A percentile compares a stretch with the other conserved stretches of the same genome.
Evolutionary conservation across 2,329 filamentous ascomycete species (phyloP).

Genomic region (Ophiobolus disseminans): DNA sequence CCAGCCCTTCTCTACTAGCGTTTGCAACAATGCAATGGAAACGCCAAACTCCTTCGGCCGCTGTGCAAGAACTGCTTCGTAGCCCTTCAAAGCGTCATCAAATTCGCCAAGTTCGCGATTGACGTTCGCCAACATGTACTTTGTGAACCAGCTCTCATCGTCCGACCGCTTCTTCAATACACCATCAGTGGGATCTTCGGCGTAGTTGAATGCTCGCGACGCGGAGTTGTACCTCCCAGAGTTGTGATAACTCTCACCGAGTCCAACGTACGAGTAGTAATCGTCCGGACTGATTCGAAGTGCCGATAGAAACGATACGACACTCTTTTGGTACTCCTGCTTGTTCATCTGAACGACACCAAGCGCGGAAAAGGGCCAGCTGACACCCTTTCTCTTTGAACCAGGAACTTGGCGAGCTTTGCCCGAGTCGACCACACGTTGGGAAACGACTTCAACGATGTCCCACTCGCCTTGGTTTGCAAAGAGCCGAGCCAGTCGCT

Average conservation of each 20-base stretch:
- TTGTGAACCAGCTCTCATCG: slow-evolving; percentile 91
- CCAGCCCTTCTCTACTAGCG: slow-evolving; percentile 81
- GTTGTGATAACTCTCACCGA: slow-evolving; percentile 97
- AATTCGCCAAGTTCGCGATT: slow-evolving; percentile 91
- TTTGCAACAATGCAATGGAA: slow-evolving; percentile 85
- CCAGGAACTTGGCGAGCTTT: slow-evolving; percentile 89
- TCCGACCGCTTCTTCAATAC: slow-evolving; percentile 59
- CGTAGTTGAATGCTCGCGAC: slow-evolving; percentile 86
- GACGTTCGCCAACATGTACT: slow-evolving; percentile 96
- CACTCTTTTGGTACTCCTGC: slow-evolving; percentile 86
- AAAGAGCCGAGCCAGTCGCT: slow-evolving; percentile 83
- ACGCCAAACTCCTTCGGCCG: slow-evolving; percentile 83
- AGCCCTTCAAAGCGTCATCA: slow-evolving; percentile 79
- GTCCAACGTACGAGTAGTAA: slow-evolving; percentile 94
- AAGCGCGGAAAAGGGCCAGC: slow-evolving; percentile 94
- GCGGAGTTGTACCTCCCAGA: slow-evolving; percentile 95
- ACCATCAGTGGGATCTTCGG: slow-evolving; percentile 74
- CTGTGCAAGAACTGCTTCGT: slow-evolving; percentile 72
- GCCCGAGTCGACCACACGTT: slow-evolving; percentile 92
- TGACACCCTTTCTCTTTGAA: slow-evolving; percentile 89
- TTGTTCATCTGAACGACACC: slow-evolving; percentile 95
- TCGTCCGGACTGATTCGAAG: slow-evolving; percentile 82
- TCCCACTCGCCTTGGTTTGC: slow-evolving; percentile 95
- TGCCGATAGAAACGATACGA: slow-evolving; percentile 90
- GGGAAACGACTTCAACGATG: slow-evolving; percentile 88